Base-by-base conservation (phyloP, 495 filamentous ascomycete genomes). In the Hapsidospora chrysogenum region DNA sequence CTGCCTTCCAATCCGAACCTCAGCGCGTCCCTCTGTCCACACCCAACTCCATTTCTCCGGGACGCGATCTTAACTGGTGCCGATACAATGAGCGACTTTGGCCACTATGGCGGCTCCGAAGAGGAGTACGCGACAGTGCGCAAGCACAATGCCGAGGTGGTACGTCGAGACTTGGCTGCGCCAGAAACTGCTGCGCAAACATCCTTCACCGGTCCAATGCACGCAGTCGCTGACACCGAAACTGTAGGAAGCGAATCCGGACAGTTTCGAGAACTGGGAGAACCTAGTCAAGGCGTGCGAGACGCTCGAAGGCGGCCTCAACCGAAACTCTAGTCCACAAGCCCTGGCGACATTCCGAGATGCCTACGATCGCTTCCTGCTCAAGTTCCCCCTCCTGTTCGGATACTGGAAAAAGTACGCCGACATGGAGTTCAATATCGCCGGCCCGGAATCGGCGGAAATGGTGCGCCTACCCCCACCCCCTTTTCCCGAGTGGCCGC, bases 351-450 rank as follows among this genome's bases (percentile, higher is more conserved):
- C 83, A 8, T 76, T 79, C 20, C 75, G 89, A 46, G 71, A 79
- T 45, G 69, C 77, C 35, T 96, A 92, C 54, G 92, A 99, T 52
- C 72, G 80, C 7, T 87, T 99, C 50, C 74, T 99, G 7, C 78
- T 84, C 36, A 94, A 92, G 51, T 99, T 95, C 48, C 89, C 89
- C 1, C 66, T 96, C 17, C 71, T 96, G 2, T 99, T 95, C 51
- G 89, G 86, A 28, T 99, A 95, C 57, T 99, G 89, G 89, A 95
- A 95, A 63, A 96, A 93, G 55, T 97, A 99, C 74, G 89, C 89
- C 45, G 89, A 96, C 50, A 58, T 93, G 17, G 89, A 99, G 50
- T 99, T 99, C 57, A 81, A 81, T 11, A 93, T 96, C 43, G 84
- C 84, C 4, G 89, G 89, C 17, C 93, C 92, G 1, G 89, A 99